phyloP scores from a whole-genome alignment of 73 alveolate species.

The Paramecium bursaria region DNA sequence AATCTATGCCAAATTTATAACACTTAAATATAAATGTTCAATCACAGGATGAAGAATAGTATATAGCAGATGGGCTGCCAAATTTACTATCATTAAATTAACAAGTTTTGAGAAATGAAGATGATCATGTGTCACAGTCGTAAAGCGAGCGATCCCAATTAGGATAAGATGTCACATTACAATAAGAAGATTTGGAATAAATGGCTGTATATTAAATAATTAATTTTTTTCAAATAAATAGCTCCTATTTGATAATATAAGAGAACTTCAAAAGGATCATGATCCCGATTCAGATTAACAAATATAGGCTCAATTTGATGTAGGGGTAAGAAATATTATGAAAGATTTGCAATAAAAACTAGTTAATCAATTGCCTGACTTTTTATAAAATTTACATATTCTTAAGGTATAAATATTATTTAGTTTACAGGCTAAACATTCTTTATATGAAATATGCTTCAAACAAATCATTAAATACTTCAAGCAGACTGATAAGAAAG shows the following conservation, averaged over 20 bases:
- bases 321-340: slow-evolving; percentile 74
- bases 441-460: slow-evolving; percentile 71
- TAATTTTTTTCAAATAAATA: not conserved
- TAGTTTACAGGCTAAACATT: slow-evolving; percentile 69
- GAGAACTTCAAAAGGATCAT: slow-evolving; percentile 68
- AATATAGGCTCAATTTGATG: slow-evolving; percentile 83
- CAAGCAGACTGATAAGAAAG: slow-evolving; percentile 57
- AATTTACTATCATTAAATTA: slow-evolving; percentile 77
- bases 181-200: slow-evolving; percentile 75
- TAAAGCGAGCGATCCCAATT: slow-evolving; percentile 57
- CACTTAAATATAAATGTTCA: slow-evolving; percentile 75
- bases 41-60: slow-evolving; percentile 80
- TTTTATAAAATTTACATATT: slow-evolving; percentile 37
- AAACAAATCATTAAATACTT: slow-evolving; percentile 67
- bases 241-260: slow-evolving; percentile 69
- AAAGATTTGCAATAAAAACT: slow-evolving; percentile 70
- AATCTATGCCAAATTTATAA: slow-evolving; percentile 75
- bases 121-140: slow-evolving; percentile 1
- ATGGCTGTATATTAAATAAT: slow-evolving; percentile 70
- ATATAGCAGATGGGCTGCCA: slow-evolving; percentile 74
- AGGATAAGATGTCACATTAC: slow-evolving; percentile 62
- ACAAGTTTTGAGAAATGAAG: slow-evolving; percentile 77
- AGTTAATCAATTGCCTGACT: slow-evolving; percentile 54
- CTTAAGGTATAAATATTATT: not conserved
- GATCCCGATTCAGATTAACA: slow-evolving; percentile 75